Conservation (phyloP, 768 basidiomycete genomes). For the Chlorophyllum brunneum region DNA sequence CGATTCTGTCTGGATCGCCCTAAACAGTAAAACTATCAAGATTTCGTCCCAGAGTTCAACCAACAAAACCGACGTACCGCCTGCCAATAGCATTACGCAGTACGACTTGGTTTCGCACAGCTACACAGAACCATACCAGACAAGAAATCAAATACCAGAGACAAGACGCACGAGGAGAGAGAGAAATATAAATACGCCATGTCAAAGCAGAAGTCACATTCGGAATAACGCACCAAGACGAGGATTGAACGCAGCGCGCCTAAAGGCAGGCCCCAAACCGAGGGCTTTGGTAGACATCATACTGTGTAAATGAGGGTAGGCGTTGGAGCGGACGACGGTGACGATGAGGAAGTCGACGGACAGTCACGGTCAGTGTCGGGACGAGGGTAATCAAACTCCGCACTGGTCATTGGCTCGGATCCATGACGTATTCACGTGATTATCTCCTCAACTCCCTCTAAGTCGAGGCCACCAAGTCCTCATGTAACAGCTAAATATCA, state of each 20-base stretch:
- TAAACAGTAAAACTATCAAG: slow-evolving; percentile 20
- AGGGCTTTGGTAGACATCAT: slow-evolving; percentile 50
- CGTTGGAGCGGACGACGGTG: slow-evolving; percentile 1
- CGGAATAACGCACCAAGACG: slow-evolving; percentile 27
- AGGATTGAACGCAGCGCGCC: slow-evolving; percentile 42
- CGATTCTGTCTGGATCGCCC: slow-evolving; percentile 62
- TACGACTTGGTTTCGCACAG: slow-evolving; percentile 38
- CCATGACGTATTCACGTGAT: slow-evolving; percentile 18
- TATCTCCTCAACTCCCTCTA: background rate
- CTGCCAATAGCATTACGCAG: slow-evolving; percentile 35
- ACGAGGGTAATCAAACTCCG: slow-evolving; percentile 21
- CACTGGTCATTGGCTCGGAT: slow-evolving; percentile 15
- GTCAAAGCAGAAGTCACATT: slow-evolving; percentile 20
- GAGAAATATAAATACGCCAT: background rate
- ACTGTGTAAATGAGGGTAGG: slow-evolving; percentile 13
- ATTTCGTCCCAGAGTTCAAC: no score
- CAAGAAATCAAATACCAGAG: slow-evolving; percentile 15
- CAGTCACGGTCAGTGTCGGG: slow-evolving; percentile 20
- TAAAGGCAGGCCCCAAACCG: slow-evolving; percentile 55
- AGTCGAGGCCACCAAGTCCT: background rate
- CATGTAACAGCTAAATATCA: background rate
- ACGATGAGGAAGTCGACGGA: slow-evolving; percentile 3
- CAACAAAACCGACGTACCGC: slow-evolving; percentile 36
- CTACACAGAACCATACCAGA: background rate
- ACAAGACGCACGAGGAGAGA: background rate